Evolutionary conservation across 352 stramenopile species (phyloP), one percentile per base, ranked within the genome.

Genomic region (Phytophthora sp.): DNA sequence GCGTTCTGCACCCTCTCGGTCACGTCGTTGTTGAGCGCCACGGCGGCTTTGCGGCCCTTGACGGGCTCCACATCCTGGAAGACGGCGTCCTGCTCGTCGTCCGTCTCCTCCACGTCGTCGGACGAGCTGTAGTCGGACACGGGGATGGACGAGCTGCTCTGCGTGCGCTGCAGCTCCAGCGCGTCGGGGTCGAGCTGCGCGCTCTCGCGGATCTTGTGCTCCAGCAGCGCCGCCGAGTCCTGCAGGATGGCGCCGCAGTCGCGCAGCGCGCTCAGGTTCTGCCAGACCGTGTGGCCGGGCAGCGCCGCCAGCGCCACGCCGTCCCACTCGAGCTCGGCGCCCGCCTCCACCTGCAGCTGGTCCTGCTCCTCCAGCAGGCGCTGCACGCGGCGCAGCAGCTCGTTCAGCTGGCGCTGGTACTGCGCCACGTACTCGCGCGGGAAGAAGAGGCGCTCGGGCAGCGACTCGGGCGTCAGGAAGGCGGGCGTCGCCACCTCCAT

Each of bases 51-150:
- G 43, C 88, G 86, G 10, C 84, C 80, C 46, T 76, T 86, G 2
- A 96, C 86, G 0, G 87, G 87, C 17, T 82, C 76, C 10, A 96
- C 87, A 44, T 96, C 87, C 45, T 89, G 72, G 39, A 93, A 91
- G 6, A 30, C 44, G 4, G 69, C 69, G 11, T 74, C 54, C n/a
- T 72, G 12, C 4, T 86, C 79, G 26, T 88, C 74, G 15, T 89
- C 77, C 4, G 56, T 66, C 26, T 84, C 76, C 21, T 84, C 74
- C 38, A 68, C 46, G 1, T 78, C 77, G 12, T 90, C 80, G 0
- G 49, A 54, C 8, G 79, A 88, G 32, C 68, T 80, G 66, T 77
- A 80, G 12, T 88, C 79, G 1, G 73, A 87, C 65, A 72, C 32
- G 1, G 66, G 48, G 28, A 82, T 69, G 5, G 78, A 87, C 35